Evolutionary conservation across 176 grass and related monocot species (phyloP).

Genomic region (Eragrostis curvula): DNA sequence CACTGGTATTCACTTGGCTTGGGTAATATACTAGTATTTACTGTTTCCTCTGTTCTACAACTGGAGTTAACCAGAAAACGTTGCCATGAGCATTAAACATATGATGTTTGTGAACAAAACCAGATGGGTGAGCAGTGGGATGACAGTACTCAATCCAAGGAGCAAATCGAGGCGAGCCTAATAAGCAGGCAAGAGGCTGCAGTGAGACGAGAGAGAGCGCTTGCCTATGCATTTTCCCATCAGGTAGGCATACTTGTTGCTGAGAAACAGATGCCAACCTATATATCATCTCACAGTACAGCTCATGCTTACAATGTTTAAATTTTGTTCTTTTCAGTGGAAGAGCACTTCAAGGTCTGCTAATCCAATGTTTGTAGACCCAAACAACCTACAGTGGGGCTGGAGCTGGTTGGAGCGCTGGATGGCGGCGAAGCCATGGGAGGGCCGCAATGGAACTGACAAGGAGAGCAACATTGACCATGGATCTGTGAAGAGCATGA

Average conservation of each 20-base stretch:
- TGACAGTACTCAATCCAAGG: constrained; percentile 86
- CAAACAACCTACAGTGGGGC: constrained; percentile 91
- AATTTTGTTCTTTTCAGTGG: constrained; percentile 62
- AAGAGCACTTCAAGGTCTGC: constrained; percentile 81
- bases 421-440: constrained; percentile 90
- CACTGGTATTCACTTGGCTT: not conserved
- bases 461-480: constrained; percentile 66
- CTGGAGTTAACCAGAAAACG: not conserved
- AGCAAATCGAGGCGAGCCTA: constrained; percentile 87
- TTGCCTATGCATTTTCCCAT: constrained; percentile 97
- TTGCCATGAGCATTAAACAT: constrained; percentile 1
- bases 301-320: constrained; percentile 17
- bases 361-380: constrained; percentile 94
- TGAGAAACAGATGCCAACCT: constrained; percentile 16
- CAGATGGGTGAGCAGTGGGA: constrained; percentile 97
- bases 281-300: not conserved
- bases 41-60: constrained; percentile 13
- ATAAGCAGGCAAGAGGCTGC: constrained; percentile 91
- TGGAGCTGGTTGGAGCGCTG: constrained; percentile 99
- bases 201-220: constrained; percentile 86
- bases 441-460: constrained; percentile 53
- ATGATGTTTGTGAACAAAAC: constrained; percentile 32
- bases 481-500: constrained; percentile 51
- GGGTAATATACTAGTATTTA: constrained; percentile 9
- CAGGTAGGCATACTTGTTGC: constrained; percentile 58